A percentile compares a stretch with the other conserved stretches of the same genome.
Evolutionary conservation across 176 grass and related monocot species (phyloP).

Genomic region (Phyllostachys edulis): DNA sequence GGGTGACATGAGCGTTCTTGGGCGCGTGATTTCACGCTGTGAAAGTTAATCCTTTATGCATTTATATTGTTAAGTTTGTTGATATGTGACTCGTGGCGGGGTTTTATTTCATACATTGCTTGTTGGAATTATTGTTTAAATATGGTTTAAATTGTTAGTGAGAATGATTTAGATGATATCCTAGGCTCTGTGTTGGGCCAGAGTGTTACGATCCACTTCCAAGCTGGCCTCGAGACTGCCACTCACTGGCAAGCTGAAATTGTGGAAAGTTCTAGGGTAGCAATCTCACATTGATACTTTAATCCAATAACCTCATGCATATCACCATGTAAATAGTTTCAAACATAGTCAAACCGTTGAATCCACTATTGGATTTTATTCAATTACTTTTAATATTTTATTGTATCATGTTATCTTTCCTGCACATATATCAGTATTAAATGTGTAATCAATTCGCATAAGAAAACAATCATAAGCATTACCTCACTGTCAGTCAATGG

Average conservation of each 20-base stretch:
- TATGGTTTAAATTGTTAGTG: no score
- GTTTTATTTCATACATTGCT: no score
- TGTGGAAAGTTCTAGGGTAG: not conserved
- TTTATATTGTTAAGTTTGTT: no score
- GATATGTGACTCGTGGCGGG: no score
- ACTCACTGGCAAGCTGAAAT: not conserved
- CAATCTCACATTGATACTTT: not conserved
- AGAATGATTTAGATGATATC: no score
- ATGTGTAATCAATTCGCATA: not conserved
- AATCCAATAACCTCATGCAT: not conserved
- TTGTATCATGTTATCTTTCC: not conserved
- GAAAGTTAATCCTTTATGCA: no score
- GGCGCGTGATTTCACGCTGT: no score
- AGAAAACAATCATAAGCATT: conserved; percentile 18
- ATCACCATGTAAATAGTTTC: not conserved
- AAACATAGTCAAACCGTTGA: not conserved
- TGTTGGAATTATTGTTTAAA: no score
- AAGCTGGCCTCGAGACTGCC: not conserved
- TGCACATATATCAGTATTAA: conserved; percentile 3
- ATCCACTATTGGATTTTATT: not conserved
- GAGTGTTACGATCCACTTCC: not conserved
- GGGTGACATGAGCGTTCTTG: no score
- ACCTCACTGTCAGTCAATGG: conserved; percentile 96
- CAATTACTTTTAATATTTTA: not conserved
- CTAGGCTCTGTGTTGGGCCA: no score